These are phyloP conservation scores for Protomyces lactucae-debilis DNA, from an alignment of 1,139 yeast species.

Conservation along the genomic window DNA sequence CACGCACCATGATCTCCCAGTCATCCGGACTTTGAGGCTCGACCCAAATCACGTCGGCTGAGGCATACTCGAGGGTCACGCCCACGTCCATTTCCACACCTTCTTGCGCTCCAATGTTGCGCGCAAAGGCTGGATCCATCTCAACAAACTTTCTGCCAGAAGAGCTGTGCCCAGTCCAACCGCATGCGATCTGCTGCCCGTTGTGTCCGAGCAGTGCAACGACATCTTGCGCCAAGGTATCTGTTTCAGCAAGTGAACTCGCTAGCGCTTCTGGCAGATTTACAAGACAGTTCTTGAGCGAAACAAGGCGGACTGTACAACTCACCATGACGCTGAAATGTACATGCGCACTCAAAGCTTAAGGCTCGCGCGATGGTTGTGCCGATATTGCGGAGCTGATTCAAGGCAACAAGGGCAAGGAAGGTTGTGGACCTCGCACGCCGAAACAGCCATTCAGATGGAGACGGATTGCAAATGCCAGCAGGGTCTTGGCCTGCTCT, in stretches of 20 bases:
- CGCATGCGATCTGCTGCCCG: constrained; percentile 48
- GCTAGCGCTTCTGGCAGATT: constrained; percentile 55
- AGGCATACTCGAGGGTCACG: constrained; percentile 46
- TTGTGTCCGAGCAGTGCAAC: constrained; percentile 49
- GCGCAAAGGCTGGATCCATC: constrained; percentile 55
- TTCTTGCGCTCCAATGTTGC: constrained; percentile 45
- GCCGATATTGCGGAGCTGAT: too few species aligned
- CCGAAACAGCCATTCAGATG: too few species aligned
- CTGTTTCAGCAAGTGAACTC: constrained; percentile 50
- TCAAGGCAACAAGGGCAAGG: too few species aligned
- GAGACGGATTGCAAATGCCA: too few species aligned
- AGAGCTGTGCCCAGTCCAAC: constrained; percentile 73
- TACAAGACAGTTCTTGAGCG: constrained; percentile 53
- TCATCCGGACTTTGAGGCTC: constrained; percentile 77
- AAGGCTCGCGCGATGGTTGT: too few species aligned
- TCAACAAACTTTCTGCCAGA: constrained; percentile 42
- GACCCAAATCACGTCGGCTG: constrained; percentile 59
- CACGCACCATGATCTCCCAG: constrained; percentile 57
- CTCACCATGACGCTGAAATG: background rate
- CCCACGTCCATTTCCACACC: constrained; percentile 44
- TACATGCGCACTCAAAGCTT: too few species aligned
- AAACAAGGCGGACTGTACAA: constrained; percentile 37
- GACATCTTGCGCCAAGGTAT: constrained; percentile 57
- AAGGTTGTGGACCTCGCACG: too few species aligned
- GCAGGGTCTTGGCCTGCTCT: too few species aligned